These are phyloP conservation scores for Ophiognomonia clavigignenti-juglandacearum DNA, from an alignment of 2,329 filamentous ascomycete genomes.

Conservation along the genomic window DNA sequence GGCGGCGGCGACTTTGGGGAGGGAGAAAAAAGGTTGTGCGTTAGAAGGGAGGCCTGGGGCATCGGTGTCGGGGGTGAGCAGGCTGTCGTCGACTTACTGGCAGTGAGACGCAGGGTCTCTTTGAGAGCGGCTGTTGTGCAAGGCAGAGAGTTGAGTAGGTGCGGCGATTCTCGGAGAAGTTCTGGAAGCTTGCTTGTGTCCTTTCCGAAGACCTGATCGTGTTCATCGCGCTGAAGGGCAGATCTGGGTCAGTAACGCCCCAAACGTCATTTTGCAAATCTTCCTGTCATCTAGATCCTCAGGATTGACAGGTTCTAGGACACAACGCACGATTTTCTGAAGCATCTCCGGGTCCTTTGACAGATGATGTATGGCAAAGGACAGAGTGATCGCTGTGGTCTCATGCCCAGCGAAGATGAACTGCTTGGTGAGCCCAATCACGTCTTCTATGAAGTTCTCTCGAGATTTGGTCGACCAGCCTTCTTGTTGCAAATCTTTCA, in stretches of 20 bases:
- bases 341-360: slow-evolving; percentile 21
- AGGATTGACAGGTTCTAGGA: neutral
- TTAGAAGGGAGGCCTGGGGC: neutral
- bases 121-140: slow-evolving; percentile 50
- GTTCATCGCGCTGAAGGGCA: slow-evolving; percentile 22
- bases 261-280: neutral
- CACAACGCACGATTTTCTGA: slow-evolving; percentile 5
- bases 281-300: neutral
- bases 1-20: slow-evolving; percentile 31
- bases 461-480: neutral
- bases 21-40: slow-evolving; percentile 25
- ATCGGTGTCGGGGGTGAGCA: too few species aligned
- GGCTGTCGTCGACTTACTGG: too few species aligned
- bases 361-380: slow-evolving; percentile 13
- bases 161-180: slow-evolving; percentile 33
- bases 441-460: slow-evolving; percentile 2
- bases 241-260: neutral
- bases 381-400: slow-evolving; percentile 7
- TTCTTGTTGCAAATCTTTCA: slow-evolving; percentile 17
- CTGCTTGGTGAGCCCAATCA: slow-evolving; percentile 20
- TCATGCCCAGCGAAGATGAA: slow-evolving; percentile 21
- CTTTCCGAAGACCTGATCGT: slow-evolving; percentile 22
- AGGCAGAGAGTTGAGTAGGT: slow-evolving; percentile 41
- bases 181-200: slow-evolving; percentile 27
- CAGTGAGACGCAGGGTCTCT: slow-evolving; percentile 45